Percentiles rank a stretch among this genome's conserved stretches.
Evolutionary conservation across 129 eudicot species (phyloP).

Genomic region (Saposhnikovia divaricata): DNA sequence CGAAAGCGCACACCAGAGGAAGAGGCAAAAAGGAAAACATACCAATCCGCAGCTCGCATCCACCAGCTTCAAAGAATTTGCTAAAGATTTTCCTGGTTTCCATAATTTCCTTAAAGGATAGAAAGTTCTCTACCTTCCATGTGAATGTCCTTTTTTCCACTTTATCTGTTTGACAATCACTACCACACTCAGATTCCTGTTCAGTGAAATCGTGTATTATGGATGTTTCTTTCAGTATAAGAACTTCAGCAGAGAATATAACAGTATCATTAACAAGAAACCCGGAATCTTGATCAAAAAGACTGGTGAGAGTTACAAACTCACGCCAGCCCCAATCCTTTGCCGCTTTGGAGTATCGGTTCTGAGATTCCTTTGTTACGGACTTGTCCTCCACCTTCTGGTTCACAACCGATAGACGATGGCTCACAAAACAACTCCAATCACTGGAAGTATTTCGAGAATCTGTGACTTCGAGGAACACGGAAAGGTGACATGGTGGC

Average conservation of each 20-base stretch:
- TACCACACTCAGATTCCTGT: slow-evolving; percentile 43
- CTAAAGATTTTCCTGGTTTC: slow-evolving; percentile 96
- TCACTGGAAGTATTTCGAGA: slow-evolving; percentile 81
- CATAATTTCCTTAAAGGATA: slow-evolving; percentile 97
- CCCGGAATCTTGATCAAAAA: slow-evolving; percentile 97
- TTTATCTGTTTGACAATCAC: slow-evolving; percentile 28
- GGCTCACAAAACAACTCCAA: slow-evolving; percentile 99
- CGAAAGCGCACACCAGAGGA: neutral
- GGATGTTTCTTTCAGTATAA: slow-evolving; percentile 85
- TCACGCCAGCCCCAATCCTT: slow-evolving; percentile 99
- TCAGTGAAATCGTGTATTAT: slow-evolving; percentile 57
- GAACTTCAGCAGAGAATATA: slow-evolving; percentile 83
- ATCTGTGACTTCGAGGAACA: slow-evolving; percentile 96
- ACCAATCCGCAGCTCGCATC: slow-evolving; percentile 98
- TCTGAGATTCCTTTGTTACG: slow-evolving; percentile 91
- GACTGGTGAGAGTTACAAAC: slow-evolving; percentile 92
- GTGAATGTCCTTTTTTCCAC: slow-evolving; percentile 72
- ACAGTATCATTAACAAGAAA: slow-evolving; percentile 85
- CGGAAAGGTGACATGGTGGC: slow-evolving; percentile 99
- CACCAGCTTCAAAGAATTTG: slow-evolving; percentile 97
- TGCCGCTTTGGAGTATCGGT: slow-evolving; percentile 97
- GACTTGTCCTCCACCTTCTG: slow-evolving; percentile 87
- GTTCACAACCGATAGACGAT: slow-evolving; percentile 84
- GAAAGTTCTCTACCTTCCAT: slow-evolving; percentile 95
- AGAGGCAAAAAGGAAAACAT: slow-evolving; percentile 18